A percentile compares a stretch with the other conserved stretches of the same genome.
Conservation (phyloP, 805 yeast genomes). For the Saturnispora diversa region DNA sequence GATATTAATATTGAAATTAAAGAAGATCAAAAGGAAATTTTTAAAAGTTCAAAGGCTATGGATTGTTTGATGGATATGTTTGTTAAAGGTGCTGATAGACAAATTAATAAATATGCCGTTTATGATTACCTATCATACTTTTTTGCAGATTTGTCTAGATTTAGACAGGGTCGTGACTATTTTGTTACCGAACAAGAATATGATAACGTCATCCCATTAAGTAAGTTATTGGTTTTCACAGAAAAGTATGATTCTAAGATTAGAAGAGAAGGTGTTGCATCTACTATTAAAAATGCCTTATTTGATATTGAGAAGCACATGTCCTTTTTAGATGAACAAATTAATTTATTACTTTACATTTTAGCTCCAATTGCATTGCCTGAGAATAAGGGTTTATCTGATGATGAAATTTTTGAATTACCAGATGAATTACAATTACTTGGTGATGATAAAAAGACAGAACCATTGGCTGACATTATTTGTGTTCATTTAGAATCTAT, state of each 20-base stretch:
- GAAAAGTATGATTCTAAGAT: constrained; percentile 68
- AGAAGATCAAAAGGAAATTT: constrained; percentile 35
- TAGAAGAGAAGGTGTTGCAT: constrained; percentile 88
- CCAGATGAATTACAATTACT: constrained; percentile 84
- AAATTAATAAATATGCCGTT: constrained; percentile 61
- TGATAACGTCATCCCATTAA: constrained; percentile 69
- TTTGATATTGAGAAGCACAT: constrained; percentile 71
- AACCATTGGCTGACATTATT: constrained; percentile 57
- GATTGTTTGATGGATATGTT: constrained; percentile 85
- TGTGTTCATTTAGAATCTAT: constrained; percentile 73
- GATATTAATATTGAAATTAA: constrained; percentile 29
- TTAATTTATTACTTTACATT: constrained; percentile 74
- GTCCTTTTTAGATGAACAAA: constrained; percentile 47
- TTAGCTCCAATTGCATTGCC: constrained; percentile 77
- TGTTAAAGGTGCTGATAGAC: constrained; percentile 72
- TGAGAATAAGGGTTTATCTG: constrained; percentile 45
- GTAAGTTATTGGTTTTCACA: constrained; percentile 77
- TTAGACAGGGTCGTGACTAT: constrained; percentile 63
- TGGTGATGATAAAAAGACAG: constrained; percentile 69
- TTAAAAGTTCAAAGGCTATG: constrained; percentile 51
- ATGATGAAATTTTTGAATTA: constrained; percentile 76
- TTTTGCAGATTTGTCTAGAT: constrained; percentile 85
- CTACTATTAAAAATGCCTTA: constrained; percentile 82
- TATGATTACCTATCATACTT: constrained; percentile 81
- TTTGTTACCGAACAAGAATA: constrained; percentile 65